Conservation (phyloP, 2,329 filamentous ascomycete species). For the Ascocoryne sarcoides region DNA sequence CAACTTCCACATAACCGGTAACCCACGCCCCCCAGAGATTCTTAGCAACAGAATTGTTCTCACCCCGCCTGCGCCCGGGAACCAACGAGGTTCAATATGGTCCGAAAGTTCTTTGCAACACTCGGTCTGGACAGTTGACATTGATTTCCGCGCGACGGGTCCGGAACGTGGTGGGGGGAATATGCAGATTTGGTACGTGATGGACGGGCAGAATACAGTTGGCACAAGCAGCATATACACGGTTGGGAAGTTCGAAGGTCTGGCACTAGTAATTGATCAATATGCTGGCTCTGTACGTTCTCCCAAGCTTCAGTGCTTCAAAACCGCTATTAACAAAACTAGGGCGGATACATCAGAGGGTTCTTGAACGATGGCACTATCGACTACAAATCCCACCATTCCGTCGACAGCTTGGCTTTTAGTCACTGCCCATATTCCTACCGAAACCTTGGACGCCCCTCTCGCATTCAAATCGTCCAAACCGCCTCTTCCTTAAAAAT, state of each 20-base stretch:
- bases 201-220: constrained; percentile 55
- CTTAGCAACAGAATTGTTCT: constrained; percentile 88
- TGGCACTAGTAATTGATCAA: constrained; percentile 78
- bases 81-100: constrained; percentile 79
- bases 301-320: constrained; percentile 1
- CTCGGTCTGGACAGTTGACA: constrained; percentile 69
- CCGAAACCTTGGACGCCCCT: constrained; percentile 81
- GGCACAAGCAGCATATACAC: constrained; percentile 76
- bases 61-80: constrained; percentile 80
- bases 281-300: constrained; percentile 55
- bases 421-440: constrained; percentile 87
- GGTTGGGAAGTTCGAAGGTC: constrained; percentile 76
- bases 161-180: constrained; percentile 81
- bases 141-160: constrained; percentile 82
- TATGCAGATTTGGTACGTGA: constrained; percentile 86
- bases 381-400: constrained; percentile 68
- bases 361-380: constrained; percentile 87
- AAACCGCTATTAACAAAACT: constrained; percentile 7
- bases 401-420: constrained; percentile 79
- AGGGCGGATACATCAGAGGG: constrained; percentile 73
- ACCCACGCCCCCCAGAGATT: constrained; percentile 47
- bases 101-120: constrained; percentile 53
- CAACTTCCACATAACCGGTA: constrained; percentile 28
- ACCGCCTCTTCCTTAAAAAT: constrained; percentile 62
- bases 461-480: constrained; percentile 66